Conservation (phyloP, 116 monocot genomes). For the Papilionanthe hybrid region DNA sequence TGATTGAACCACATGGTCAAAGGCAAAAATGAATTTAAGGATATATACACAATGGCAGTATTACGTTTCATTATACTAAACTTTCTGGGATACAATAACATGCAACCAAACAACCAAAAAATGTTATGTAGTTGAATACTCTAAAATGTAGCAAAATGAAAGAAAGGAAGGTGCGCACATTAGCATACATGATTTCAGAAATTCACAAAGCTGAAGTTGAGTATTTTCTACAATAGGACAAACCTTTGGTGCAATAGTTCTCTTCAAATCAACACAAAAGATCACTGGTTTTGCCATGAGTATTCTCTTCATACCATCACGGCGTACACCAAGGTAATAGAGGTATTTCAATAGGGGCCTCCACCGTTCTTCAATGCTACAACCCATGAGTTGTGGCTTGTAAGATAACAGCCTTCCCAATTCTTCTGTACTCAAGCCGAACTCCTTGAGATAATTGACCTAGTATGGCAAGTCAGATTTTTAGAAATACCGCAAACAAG, state of each 20-base stretch:
- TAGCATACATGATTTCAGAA: background rate
- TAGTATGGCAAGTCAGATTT: conserved; percentile 21
- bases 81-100: background rate
- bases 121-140: background rate
- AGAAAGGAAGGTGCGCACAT: background rate
- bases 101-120: background rate
- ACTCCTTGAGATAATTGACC: conserved; percentile 81
- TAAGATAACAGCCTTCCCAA: conserved; percentile 64
- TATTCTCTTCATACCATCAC: conserved; percentile 92
- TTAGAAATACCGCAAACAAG: background rate
- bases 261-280: conserved; percentile 87
- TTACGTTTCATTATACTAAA: background rate
- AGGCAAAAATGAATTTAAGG: background rate
- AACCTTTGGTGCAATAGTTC: conserved; percentile 91
- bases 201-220: background rate
- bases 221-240: background rate
- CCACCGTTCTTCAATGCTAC: conserved; percentile 92
- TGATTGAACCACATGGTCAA: background rate
- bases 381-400: conserved; percentile 90
- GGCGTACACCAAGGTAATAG: conserved; percentile 75
- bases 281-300: conserved; percentile 77
- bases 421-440: conserved; percentile 66
- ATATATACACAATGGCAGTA: background rate
- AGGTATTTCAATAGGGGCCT: conserved; percentile 89
- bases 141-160: background rate